Evolutionary conservation across 2,329 filamentous ascomycete species (phyloP), one percentile per base, ranked within the genome.

Genomic region (Ophiostoma ips): DNA sequence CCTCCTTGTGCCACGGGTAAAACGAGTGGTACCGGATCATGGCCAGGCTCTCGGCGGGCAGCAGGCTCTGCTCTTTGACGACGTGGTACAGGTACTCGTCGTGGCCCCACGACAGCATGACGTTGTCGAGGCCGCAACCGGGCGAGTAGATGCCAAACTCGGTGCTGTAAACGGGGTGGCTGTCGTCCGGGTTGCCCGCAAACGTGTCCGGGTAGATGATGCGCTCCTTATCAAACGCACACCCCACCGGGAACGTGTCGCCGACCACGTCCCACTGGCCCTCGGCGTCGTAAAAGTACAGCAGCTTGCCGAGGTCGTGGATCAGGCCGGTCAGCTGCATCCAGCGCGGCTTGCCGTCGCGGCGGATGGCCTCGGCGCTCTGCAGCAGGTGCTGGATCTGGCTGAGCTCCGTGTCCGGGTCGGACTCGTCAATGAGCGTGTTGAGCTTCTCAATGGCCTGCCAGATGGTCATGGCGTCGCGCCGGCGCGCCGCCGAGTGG

Each of bases 1-100:
- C 83, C 64, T 83, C 81, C 54, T 74, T 78, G 68, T 94, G 88
- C 88, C 87, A 95, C 15, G 88, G 83, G 67, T 95, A 95, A 68
- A 94, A 94, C 6, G 81, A 87, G 68, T 95, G 88, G 68, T 94
- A 94, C 50, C 88, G 74, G 63, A 95, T 92, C 86, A 95, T 94
- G 53, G 87, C 88, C 11, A 95, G 74, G 0, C 83, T 84, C 73
- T 94, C 87, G 44, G 76, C 73, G 0, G 88, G 88, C 40, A 95
- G 73, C 0, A 71, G 83, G 46, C 77, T 83, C 71, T 94, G 87
- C 55, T 84, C 82, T 71, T 87, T 88, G 66, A 85, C 79, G 54
- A 94, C 81, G 60, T 87, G 81, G 71, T 94, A 95, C 44, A 90
- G 72, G 66, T 88, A 89, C 69, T 90, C 85, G 63, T 90, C 85